phyloP scores from a whole-genome alignment of 345 rosid genomes.

The Melaleuca quinquenervia region DNA sequence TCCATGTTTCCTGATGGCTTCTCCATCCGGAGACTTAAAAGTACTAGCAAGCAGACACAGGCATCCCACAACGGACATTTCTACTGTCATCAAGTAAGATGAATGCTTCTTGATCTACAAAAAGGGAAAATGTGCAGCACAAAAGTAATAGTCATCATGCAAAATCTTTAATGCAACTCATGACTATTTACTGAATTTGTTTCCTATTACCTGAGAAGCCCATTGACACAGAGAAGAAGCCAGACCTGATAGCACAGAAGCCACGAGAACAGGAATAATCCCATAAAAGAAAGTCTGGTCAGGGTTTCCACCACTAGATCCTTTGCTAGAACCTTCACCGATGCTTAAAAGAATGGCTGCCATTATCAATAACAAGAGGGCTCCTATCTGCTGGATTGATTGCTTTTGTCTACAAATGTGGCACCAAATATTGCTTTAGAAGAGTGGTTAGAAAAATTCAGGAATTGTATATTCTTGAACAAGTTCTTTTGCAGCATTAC shows the following conservation, averaged over 20 bases:
- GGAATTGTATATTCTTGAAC: neutral
- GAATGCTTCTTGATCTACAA: slow-evolving; percentile 90
- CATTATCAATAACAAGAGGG: slow-evolving; percentile 68
- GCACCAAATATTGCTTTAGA: neutral
- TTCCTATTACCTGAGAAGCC: slow-evolving; percentile 76
- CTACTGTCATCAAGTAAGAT: slow-evolving; percentile 91
- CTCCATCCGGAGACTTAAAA: slow-evolving; percentile 92
- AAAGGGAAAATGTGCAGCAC: neutral
- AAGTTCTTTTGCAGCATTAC: neutral
- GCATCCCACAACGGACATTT: slow-evolving; percentile 95
- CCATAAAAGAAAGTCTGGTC: slow-evolving; percentile 77
- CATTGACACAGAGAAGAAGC: slow-evolving; percentile 94
- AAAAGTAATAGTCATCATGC: neutral
- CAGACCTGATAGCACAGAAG: slow-evolving; percentile 94
- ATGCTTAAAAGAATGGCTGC: slow-evolving; percentile 90
- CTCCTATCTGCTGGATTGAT: slow-evolving; percentile 83
- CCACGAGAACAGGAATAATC: slow-evolving; percentile 84
- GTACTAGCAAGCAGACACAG: slow-evolving; percentile 75
- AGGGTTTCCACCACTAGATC: slow-evolving; percentile 31
- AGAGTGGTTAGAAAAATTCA: neutral
- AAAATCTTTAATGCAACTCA: neutral
- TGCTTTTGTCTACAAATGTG: slow-evolving; percentile 67
- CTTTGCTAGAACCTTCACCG: slow-evolving; percentile 90
- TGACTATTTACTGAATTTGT: neutral
- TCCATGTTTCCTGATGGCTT: slow-evolving; percentile 66